These are phyloP conservation scores for Metschnikowia amazonensis DNA, from an alignment of 805 yeast species.

Conservation along the genomic window DNA sequence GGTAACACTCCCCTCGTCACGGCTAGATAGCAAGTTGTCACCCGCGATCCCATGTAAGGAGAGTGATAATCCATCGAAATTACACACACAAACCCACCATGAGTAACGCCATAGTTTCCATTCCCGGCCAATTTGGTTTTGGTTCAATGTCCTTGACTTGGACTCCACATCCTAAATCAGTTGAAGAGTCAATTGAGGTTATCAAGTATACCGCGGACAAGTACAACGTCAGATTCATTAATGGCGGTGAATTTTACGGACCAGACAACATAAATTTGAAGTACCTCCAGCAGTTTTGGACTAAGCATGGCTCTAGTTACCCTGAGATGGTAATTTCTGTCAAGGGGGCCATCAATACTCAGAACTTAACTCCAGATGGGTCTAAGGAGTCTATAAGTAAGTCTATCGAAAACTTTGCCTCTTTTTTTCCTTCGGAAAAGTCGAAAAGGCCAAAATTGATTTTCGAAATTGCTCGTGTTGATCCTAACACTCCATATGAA, in stretches of 20 bases:
- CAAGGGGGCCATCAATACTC: conserved; percentile 57
- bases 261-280: conserved; percentile 47
- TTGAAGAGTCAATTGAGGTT: conserved; percentile 49
- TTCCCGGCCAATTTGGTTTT: conserved; percentile 48
- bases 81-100: background rate
- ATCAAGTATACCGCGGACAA: conserved; percentile 40
- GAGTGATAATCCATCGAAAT: background rate
- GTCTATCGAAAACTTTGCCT: conserved; percentile 45
- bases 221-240: conserved; percentile 56
- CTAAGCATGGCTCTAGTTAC: conserved; percentile 52
- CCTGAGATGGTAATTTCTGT: conserved; percentile 55
- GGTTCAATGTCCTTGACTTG: conserved; percentile 84
- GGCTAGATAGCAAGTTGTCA: background rate
- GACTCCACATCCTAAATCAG: conserved; percentile 54
- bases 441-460: conserved; percentile 32
- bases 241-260: conserved; percentile 82
- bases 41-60: background rate
- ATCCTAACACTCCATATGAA: conserved; percentile 51
- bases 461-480: conserved; percentile 74
- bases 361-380: conserved; percentile 45
- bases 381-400: conserved; percentile 42
- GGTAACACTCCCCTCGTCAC: background rate
- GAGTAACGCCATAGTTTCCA: conserved; percentile 7
- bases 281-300: conserved; percentile 55
- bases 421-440: conserved; percentile 27